Evolutionary conservation across 495 filamentous ascomycete genomes (phyloP), one percentile per base, ranked within the genome.

Genomic region (Hypoxylon lienhwacheense): DNA sequence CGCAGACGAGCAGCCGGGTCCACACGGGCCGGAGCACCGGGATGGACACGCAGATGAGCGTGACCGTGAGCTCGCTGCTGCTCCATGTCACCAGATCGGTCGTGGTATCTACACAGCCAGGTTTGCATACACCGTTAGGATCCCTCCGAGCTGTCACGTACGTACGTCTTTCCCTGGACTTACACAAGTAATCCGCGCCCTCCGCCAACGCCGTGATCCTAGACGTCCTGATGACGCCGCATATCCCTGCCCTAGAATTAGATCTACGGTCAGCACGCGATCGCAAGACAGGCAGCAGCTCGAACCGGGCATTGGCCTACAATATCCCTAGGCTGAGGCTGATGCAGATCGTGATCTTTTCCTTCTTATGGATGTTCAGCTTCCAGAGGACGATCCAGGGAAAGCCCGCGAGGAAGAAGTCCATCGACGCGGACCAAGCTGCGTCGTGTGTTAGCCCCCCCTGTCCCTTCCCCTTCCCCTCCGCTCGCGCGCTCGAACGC

Each of bases 361-460:
- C 77, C 28, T 65, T 65, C 33, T 54, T 61, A 25, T 67, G 65
- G 55, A 81, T 76, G 26, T 80, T 69, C 15, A 79, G 63, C 2
- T 73, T 71, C 74, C 74, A 77, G 5, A 80, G 66, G 7, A 81
- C 64, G 10, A 75, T 51, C 55, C 77, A 74, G 0, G 78, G 78
- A 33, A 73, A 74, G 22, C 57, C 59, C 26, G 68, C 70, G 21
- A 70, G 72, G 66, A 79, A 69, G 48, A 80, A 70, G 61, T 79
- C 77, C 41, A 71, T 56, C 15, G 53, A 44, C 7, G 53, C 53
- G 11, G 44, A 56, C 53, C 53, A 56, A 24, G 53, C 53, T 56
- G 20, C 31, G 20, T n/a, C 22, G 17, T 4, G 17, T 4, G 17
- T 44, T 45, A 45, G 49, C 16, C 5, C 12, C 24, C 10, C 4